A percentile compares a stretch with the other conserved stretches of the same genome.
phyloP scores from a whole-genome alignment of 2,329 filamentous ascomycete genomes.

The Calonectria pseudoturangicola region DNA sequence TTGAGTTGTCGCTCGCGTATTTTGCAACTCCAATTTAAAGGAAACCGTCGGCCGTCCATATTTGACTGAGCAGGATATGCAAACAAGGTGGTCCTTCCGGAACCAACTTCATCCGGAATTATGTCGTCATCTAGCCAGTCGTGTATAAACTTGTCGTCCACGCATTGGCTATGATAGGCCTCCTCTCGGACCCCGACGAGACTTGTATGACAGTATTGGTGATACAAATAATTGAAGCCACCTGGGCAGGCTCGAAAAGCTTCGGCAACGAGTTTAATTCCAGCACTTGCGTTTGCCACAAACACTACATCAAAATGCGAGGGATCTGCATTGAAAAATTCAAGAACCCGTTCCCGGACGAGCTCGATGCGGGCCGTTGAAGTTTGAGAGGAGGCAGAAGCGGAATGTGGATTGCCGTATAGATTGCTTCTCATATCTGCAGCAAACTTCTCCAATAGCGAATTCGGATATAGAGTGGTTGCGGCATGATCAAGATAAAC shows the following conservation, averaged over 20 bases:
- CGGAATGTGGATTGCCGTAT: slow-evolving; percentile 6
- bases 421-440: slow-evolving; percentile 4
- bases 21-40: not conserved
- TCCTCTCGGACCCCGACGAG: slow-evolving; percentile 5
- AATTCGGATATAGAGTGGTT: slow-evolving; percentile 11
- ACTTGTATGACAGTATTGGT: slow-evolving; percentile 12
- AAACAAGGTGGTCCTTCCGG: not conserved
- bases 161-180: not conserved
- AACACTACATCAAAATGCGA: slow-evolving; percentile 5
- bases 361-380: not conserved
- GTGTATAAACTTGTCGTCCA: not conserved
- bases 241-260: slow-evolving; percentile 5
- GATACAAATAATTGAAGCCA: slow-evolving; percentile 1
- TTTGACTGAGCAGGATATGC: slow-evolving; percentile 18
- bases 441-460: not conserved
- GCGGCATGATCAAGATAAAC: slow-evolving; percentile 13
- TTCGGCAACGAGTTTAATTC: not conserved
- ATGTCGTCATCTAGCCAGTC: not conserved
- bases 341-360: slow-evolving; percentile 9
- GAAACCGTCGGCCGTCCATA: slow-evolving; percentile 9
- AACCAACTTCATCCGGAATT: not conserved
- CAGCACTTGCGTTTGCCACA: slow-evolving; percentile 14
- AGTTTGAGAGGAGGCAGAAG: not conserved
- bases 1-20: not conserved
- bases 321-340: slow-evolving; percentile 7